A percentile compares a stretch with the other conserved stretches of the same genome.
These are phyloP conservation scores for Linnemannia schmuckeri DNA, from an alignment of 192 early-diverging fungal species.

Conservation along the genomic window DNA sequence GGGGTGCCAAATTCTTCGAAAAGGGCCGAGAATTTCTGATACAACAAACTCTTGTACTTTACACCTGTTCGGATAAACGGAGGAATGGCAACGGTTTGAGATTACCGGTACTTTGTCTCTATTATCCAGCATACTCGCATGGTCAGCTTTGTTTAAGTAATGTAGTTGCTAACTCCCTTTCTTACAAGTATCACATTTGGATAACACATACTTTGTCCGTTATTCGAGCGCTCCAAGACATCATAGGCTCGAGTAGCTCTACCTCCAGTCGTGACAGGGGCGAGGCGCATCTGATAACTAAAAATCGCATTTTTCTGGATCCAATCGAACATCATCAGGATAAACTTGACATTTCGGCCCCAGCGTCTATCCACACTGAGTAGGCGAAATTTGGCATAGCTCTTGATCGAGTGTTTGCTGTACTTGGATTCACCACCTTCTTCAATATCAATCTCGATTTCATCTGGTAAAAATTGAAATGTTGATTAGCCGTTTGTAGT, in stretches of 20 bases:
- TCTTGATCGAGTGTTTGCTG: slow-evolving; percentile 21
- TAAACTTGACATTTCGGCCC: slow-evolving; percentile 33
- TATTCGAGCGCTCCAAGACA: slow-evolving; percentile 20
- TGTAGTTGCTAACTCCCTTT: too few species aligned
- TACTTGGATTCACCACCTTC: slow-evolving; percentile 9
- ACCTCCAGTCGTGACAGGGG: slow-evolving; percentile 11
- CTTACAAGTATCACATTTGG: not conserved
- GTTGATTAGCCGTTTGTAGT: slow-evolving; percentile 2
- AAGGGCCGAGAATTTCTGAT: slow-evolving; percentile 26
- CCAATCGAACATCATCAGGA: slow-evolving; percentile 34
- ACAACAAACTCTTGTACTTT: slow-evolving; percentile 26
- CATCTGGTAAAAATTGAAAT: slow-evolving; percentile 13
- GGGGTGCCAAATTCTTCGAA: slow-evolving; percentile 24
- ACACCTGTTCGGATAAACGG: slow-evolving; percentile 24
- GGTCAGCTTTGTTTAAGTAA: too few species aligned
- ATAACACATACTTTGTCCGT: slow-evolving; percentile 8
- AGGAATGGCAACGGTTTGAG: slow-evolving; percentile 33
- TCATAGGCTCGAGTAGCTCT: slow-evolving; percentile 29
- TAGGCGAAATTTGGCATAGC: slow-evolving; percentile 22
- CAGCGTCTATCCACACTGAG: slow-evolving; percentile 23
- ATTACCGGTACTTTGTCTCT: slow-evolving; percentile 28
- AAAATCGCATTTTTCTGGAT: slow-evolving; percentile 29
- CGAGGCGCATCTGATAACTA: slow-evolving; percentile 20
- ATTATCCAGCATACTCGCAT: not conserved
- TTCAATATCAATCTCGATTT: not conserved